phyloP scores from a whole-genome alignment of 2,329 filamentous ascomycete genomes.

The Cercospora zeina region DNA sequence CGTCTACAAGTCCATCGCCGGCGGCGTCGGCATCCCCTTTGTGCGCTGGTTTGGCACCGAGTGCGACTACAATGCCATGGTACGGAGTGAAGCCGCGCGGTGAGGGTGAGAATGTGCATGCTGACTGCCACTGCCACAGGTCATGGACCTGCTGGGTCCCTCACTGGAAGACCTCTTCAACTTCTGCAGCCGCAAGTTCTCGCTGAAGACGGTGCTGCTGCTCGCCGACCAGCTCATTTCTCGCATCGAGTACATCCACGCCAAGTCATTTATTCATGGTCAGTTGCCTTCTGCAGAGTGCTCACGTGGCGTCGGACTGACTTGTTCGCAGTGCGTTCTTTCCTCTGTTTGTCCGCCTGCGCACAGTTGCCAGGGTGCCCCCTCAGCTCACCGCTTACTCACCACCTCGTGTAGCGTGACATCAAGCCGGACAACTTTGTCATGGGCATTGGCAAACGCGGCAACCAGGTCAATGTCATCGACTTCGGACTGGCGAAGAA shows the following conservation, averaged over 20 bases:
- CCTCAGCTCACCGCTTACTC: not conserved
- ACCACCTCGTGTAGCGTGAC: slow-evolving; percentile 16
- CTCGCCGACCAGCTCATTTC: slow-evolving; percentile 11
- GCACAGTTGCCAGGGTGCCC: not conserved
- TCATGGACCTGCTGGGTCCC: slow-evolving; percentile 25
- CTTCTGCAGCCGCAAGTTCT: slow-evolving; percentile 19
- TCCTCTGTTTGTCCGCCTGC: not conserved
- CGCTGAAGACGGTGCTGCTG: slow-evolving; percentile 10
- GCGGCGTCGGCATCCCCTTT: slow-evolving; percentile 96
- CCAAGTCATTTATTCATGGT: slow-evolving; percentile 14
- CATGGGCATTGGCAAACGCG: slow-evolving; percentile 25
- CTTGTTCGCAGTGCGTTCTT: not conserved
- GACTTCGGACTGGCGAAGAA: slow-evolving; percentile 27
- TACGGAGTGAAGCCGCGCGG: slow-evolving; percentile 43
- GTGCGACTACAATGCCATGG: slow-evolving; percentile 99
- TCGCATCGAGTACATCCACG: slow-evolving; percentile 11
- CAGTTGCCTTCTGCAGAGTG: not conserved
- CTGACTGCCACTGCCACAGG: not conserved
- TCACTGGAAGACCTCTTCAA: slow-evolving; percentile 28
- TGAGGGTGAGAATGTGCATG: not conserved
- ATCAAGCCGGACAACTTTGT: slow-evolving; percentile 26
- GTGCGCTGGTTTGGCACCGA: slow-evolving; percentile 99
- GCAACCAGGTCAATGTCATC: slow-evolving; percentile 30
- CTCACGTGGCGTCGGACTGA: not conserved
- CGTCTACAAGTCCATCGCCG: slow-evolving; percentile 85